Conservation (phyloP, 148 eudicot genomes). For the Camellia lanceoleosa region DNA sequence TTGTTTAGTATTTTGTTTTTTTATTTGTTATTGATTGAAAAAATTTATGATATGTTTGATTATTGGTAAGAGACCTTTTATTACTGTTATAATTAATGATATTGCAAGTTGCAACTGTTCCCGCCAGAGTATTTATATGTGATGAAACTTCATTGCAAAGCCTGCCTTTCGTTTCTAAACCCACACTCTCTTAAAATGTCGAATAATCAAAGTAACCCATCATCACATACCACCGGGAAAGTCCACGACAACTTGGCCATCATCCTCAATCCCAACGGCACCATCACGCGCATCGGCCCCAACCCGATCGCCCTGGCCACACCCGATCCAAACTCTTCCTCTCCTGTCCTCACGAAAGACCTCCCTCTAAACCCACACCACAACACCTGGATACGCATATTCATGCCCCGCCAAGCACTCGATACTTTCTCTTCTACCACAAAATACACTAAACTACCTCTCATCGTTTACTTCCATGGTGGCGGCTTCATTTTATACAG, state of each 20-base stretch:
- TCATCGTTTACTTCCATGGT: slow-evolving; percentile 44
- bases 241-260: neutral
- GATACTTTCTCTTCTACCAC: neutral
- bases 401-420: slow-evolving; percentile 23
- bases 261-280: slow-evolving; percentile 22
- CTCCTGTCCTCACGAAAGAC: slow-evolving; percentile 33
- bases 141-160: too few relatives aligned
- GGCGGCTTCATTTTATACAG: slow-evolving; percentile 44
- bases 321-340: neutral
- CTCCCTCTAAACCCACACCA: slow-evolving; percentile 24
- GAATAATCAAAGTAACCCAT: neutral
- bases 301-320: slow-evolving; percentile 21
- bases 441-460: slow-evolving; percentile 20
- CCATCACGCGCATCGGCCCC: slow-evolving; percentile 7
- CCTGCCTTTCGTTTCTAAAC: too few relatives aligned
- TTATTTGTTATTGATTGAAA: too few relatives aligned
- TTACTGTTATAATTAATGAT: too few relatives aligned
- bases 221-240: neutral
- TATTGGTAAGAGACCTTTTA: too few relatives aligned
- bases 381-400: slow-evolving; percentile 34
- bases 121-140: too few relatives aligned
- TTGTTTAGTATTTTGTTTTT: too few relatives aligned
- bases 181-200: too few relatives aligned
- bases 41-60: too few relatives aligned
- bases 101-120: too few relatives aligned